Base-by-base conservation (phyloP, 192 early-diverging fungal genomes). In the Podila verticillata region DNA sequence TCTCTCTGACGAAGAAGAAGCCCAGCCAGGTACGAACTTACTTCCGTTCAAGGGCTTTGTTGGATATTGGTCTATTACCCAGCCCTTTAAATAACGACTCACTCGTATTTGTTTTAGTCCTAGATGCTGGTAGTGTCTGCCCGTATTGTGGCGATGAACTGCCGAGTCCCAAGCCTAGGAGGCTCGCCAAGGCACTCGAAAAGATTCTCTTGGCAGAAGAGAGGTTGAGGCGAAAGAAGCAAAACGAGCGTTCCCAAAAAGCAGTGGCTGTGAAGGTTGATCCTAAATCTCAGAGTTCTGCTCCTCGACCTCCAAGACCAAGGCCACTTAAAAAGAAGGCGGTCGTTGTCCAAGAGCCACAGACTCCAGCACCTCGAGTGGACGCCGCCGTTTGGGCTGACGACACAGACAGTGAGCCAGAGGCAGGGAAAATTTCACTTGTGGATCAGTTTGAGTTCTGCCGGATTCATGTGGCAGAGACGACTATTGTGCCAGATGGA, bases 371-470 rank as follows among this genome's bases (percentile, higher is more conserved):
- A 20, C 34, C 51, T 34, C 35, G 26, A 29, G 20, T 2, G 51
- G 65, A 66, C 28, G 32, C 30, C 10, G 49, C 24, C 17, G 32
- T 32, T 66, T 31, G 32, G 49, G 17, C 22, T 26, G 30, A 44
- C 15, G 26, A 44, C 47, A 30, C 39, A 0, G 22, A 34, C 48
- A 30, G 24, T 9, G 63, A 24, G 22, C 24, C 51, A 54, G 34
- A 62, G 8, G 20, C 3, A 48, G 44, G 44, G 24, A 70, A 62
- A 26, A 5, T 75, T 2, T 68, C 77, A 5, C 51, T 65, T 24
- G 22, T 84, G 12, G 77, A 84, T 13, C 65, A 63, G n/a, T 84
- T 74, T 60, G 83, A 79, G 39, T 89, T 89, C 47, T 89, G 88
- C 69, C 74, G 72, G 3, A 31, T 87, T 20, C 88, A 89, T 66